Evolutionary conservation across 768 basidiomycete species (phyloP).

Genomic region (Leccinum olivaceopallidum): DNA sequence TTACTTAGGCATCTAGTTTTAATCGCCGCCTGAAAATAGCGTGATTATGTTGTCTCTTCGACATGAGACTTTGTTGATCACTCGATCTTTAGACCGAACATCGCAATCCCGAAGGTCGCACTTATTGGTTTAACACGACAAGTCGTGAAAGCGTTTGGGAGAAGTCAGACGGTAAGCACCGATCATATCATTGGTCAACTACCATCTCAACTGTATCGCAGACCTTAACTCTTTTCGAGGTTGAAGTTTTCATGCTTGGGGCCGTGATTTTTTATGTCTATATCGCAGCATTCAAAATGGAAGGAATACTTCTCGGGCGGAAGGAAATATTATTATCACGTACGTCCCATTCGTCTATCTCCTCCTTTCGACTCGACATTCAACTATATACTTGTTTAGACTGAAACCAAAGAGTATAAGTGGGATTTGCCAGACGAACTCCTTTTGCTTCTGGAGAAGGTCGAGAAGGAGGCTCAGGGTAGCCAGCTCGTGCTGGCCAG

Average conservation of each 20-base stretch:
- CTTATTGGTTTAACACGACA: constrained; percentile 93
- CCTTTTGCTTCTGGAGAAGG: constrained; percentile 76
- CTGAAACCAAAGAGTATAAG: constrained; percentile 88
- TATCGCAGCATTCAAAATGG: constrained; percentile 81
- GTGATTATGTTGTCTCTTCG: constrained; percentile 24
- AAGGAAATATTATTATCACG: constrained; percentile 89
- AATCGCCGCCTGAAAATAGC: constrained; percentile 22
- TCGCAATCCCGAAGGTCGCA: constrained; percentile 91
- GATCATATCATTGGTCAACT: constrained; percentile 1
- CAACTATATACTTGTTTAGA: constrained; percentile 43
- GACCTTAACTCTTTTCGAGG: constrained; percentile 90
- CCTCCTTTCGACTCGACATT: neutral
- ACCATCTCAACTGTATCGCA: constrained; percentile 28
- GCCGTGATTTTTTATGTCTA: constrained; percentile 6
- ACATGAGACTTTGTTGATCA: constrained; percentile 4
- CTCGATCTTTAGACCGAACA: constrained; percentile 72
- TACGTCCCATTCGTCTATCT: constrained; percentile 32
- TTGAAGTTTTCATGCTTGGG: constrained; percentile 32
- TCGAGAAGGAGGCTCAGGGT: constrained; percentile 68
- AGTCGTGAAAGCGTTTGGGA: constrained; percentile 96
- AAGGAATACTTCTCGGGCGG: constrained; percentile 95
- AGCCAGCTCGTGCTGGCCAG: constrained; percentile 38
- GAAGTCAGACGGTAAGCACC: constrained; percentile 82
- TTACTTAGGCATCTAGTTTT: constrained; percentile 7
- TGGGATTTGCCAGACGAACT: constrained; percentile 99